These are phyloP conservation scores for Xylaria sp. DNA, from an alignment of 2,329 filamentous ascomycete species.

Conservation along the genomic window DNA sequence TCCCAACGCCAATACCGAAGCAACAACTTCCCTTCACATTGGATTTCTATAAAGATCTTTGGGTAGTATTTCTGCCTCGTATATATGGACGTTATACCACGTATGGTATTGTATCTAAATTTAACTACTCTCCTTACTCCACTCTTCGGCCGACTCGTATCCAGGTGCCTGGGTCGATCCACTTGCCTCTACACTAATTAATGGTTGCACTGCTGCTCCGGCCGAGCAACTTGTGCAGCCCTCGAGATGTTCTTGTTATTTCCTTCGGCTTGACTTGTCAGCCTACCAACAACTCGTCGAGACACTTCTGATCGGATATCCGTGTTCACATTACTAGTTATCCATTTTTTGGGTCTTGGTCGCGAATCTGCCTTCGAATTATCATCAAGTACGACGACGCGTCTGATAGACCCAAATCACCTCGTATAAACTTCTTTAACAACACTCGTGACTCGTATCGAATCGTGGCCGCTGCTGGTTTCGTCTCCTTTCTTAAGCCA, in stretches of 20 bases:
- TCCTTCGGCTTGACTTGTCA: no score
- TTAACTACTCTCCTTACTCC: slow-evolving; percentile 2
- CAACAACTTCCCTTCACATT: background rate
- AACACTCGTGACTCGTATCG: background rate
- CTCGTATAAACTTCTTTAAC: background rate
- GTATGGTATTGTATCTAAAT: slow-evolving; percentile 15
- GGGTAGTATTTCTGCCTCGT: no score
- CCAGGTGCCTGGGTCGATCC: background rate
- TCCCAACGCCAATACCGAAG: background rate
- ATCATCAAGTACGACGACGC: background rate
- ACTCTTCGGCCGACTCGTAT: slow-evolving; percentile 16
- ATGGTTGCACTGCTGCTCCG: no score
- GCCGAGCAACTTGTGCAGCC: no score
- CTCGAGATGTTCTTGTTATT: no score
- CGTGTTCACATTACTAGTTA: no score
- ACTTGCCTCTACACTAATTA: no score
- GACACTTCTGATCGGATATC: no score
- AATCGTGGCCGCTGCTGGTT: no score
- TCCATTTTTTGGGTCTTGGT: no score
- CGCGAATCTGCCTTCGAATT: no score
- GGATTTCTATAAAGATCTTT: background rate
- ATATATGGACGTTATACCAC: background rate
- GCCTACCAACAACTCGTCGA: background rate
- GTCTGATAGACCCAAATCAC: background rate
- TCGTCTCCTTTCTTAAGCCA: no score